Evolutionary conservation across 345 rosid species (phyloP).

Genomic region (Angophora floribunda): DNA sequence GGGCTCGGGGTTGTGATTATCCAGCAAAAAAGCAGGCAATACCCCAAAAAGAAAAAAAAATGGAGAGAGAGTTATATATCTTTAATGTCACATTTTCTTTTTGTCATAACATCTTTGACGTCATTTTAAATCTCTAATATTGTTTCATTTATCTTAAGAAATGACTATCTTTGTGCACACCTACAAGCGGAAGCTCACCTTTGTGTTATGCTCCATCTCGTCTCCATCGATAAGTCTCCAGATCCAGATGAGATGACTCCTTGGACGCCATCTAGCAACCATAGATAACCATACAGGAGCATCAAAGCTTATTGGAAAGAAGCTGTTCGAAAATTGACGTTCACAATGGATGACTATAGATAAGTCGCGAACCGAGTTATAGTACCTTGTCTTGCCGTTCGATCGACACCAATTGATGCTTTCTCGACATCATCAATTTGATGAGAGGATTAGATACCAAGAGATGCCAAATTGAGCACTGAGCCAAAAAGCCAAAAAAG

Average conservation of each 20-base stretch:
- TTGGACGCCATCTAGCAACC: rapidly evolving
- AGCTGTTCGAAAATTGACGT: not conserved
- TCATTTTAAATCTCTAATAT: not conserved
- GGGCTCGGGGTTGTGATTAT: not conserved
- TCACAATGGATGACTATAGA: too few relatives aligned
- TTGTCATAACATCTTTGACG: not conserved
- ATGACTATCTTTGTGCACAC: not conserved
- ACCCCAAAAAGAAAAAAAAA: too few relatives aligned
- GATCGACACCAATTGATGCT: not conserved
- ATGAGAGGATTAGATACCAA: not conserved
- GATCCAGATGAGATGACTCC: not conserved
- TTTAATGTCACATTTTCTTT: too few relatives aligned
- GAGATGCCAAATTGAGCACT: not conserved
- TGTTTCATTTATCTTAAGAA: not conserved
- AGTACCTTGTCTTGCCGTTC: rapidly evolving
- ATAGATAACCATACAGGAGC: not conserved
- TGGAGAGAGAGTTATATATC: not conserved
- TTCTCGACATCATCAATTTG: not conserved
- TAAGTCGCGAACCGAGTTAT: rapidly evolving
- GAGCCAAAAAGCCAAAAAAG: not conserved
- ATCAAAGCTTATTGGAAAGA: not conserved
- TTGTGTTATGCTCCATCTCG: not conserved
- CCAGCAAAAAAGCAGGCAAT: not conserved
- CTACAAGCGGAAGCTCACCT: not conserved
- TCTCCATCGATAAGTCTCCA: not conserved